A percentile compares a stretch with the other conserved stretches of the same genome.
phyloP scores from a whole-genome alignment of 441 rosid genomes.

The Rhodomyrtus psidioides region DNA sequence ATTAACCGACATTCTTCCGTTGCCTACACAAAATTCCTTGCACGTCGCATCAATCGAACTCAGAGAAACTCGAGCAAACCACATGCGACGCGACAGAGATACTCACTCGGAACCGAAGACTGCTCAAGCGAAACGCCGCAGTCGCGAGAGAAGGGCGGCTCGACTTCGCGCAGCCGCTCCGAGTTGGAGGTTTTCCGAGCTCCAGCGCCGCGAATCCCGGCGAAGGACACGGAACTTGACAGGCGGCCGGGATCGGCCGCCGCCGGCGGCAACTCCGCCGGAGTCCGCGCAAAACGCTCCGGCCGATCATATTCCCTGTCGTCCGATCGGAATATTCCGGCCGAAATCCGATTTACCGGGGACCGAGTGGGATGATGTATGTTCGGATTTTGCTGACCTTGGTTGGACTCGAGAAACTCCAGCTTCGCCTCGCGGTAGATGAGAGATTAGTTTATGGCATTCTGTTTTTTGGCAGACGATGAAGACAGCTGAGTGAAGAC shows the following conservation, averaged over 20 bases:
- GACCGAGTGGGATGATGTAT: neutral
- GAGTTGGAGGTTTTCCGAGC: neutral
- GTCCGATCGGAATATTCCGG: neutral
- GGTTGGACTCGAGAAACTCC: neutral
- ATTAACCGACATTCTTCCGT: neutral
- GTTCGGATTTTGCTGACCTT: neutral
- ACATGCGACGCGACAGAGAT: neutral
- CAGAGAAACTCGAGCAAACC: neutral
- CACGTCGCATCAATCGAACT: neutral
- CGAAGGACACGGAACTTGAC: neutral
- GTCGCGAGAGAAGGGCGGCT: neutral
- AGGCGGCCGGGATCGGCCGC: constrained; percentile 4
- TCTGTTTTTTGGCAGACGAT: neutral
- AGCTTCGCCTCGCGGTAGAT: too few relatives aligned
- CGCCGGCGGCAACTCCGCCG: constrained; percentile 7
- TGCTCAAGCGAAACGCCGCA: neutral
- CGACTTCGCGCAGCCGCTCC: neutral
- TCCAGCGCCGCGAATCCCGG: neutral
- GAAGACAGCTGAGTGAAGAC: neutral
- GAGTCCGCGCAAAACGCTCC: constrained; percentile 19
- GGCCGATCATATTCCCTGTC: constrained; percentile 18
- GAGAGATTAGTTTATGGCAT: neutral
- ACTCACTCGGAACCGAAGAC: constrained; percentile 19
- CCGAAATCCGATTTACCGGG: neutral
- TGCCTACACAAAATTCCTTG: neutral